Evolutionary conservation across 306 rosid genomes (phyloP).

Genomic region (Prunus campanulata): DNA sequence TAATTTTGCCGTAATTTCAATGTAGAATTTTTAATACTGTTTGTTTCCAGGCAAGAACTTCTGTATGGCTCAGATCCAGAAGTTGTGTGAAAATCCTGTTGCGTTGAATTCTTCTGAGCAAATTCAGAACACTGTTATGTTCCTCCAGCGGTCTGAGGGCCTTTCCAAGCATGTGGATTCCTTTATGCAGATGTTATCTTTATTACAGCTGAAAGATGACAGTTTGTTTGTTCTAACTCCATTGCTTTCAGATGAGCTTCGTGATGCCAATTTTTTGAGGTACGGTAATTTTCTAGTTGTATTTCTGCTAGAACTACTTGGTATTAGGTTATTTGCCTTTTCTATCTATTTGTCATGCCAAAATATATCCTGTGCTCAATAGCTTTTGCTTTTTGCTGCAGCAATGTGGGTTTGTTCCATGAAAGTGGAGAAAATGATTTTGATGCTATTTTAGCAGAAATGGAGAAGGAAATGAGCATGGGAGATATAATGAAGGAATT

Average conservation of each 20-base stretch:
- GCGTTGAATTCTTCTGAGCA: slow-evolving; percentile 57
- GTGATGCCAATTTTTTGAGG: slow-evolving; percentile 72
- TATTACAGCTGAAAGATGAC: slow-evolving; percentile 67
- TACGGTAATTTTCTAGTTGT: slow-evolving; percentile 23
- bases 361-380: slow-evolving; percentile 18
- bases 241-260: slow-evolving; percentile 71
- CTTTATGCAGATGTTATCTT: slow-evolving; percentile 89
- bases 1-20: not conserved
- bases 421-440: slow-evolving; percentile 73
- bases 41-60: slow-evolving; percentile 67
- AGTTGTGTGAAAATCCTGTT: slow-evolving; percentile 61
- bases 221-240: slow-evolving; percentile 65
- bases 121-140: slow-evolving; percentile 67
- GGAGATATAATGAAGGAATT: slow-evolving; percentile 95
- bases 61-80: slow-evolving; percentile 81
- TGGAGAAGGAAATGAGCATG: slow-evolving; percentile 94
- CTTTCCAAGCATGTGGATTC: slow-evolving; percentile 88
- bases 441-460: slow-evolving; percentile 92
- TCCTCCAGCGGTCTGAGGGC: slow-evolving; percentile 81
- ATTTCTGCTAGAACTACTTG: slow-evolving; percentile 23
- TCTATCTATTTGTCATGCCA: slow-evolving; percentile 8
- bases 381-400: slow-evolving; percentile 26
- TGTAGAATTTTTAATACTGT: slow-evolving; percentile 6
- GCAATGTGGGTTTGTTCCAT: slow-evolving; percentile 67
- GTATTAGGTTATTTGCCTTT: slow-evolving; percentile 11